Percentiles rank a stretch among this genome's conserved stretches.
These are phyloP conservation scores for Tetradesmus obliquus DNA, from an alignment of 139 green algal species.

Conservation along the genomic window DNA sequence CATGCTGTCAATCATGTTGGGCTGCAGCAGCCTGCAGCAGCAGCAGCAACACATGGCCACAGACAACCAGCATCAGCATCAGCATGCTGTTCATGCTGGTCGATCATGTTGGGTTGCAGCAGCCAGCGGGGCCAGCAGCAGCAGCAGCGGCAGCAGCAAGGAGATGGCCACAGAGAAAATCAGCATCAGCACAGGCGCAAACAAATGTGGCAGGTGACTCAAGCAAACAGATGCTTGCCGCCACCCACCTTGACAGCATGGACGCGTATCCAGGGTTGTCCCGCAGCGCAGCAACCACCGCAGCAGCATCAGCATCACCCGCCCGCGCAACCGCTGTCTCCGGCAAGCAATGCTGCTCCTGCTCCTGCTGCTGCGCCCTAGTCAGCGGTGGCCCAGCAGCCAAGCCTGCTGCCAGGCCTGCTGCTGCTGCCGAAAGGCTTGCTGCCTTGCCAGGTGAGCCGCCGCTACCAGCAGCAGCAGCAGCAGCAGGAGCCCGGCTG, in stretches of 20 bases:
- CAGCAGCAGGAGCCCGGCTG: neutral
- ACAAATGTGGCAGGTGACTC: too few relatives aligned
- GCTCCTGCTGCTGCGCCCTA: neutral
- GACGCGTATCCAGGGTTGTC: neutral
- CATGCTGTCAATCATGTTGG: neutral
- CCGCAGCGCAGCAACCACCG: neutral
- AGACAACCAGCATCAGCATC: neutral
- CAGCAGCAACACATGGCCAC: neutral
- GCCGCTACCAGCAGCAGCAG: constrained; percentile 3
- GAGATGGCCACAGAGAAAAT: too few relatives aligned
- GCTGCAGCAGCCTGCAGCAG: neutral
- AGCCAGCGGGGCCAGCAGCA: neutral
- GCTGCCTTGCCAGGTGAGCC: neutral
- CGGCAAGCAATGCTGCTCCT: neutral
- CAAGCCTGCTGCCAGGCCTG: neutral
- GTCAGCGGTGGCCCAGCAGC: neutral
- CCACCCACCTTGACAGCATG: neutral
- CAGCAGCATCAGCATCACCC: neutral
- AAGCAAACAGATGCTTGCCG: neutral
- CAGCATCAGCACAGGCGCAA: too few relatives aligned
- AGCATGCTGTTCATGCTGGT: neutral
- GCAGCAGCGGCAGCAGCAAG: neutral
- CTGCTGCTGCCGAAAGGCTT: neutral
- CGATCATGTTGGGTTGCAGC: neutral
- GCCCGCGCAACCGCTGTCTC: neutral